Percentiles rank a stretch among this genome's conserved stretches.
phyloP scores from a whole-genome alignment of 1,139 yeast species.

The Debaryomycetaceae sp. region DNA sequence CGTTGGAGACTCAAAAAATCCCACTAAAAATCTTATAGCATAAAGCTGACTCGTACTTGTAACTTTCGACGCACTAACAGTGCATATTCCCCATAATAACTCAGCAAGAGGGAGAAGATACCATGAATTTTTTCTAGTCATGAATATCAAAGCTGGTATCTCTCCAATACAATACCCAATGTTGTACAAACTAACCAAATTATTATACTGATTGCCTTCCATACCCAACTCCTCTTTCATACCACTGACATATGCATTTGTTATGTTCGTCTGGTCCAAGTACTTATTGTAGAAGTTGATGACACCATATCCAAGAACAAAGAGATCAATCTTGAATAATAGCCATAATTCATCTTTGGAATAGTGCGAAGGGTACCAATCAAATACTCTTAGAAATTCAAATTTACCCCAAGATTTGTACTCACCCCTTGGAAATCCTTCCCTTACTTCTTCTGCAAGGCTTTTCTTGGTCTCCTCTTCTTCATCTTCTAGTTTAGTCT shows the following conservation, averaged over 20 bases:
- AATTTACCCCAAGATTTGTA: not conserved
- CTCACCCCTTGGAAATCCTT: not conserved
- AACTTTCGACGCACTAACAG: constrained; percentile 19
- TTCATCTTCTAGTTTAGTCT: not conserved
- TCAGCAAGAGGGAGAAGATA: constrained; percentile 22
- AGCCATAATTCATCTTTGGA: constrained; percentile 18
- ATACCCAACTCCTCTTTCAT: constrained; percentile 23
- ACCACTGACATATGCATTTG: constrained; percentile 30
- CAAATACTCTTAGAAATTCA: not conserved
- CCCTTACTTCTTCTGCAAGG: not conserved
- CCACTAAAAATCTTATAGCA: constrained; percentile 28
- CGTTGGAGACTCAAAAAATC: constrained; percentile 24
- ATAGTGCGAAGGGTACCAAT: constrained; percentile 1
- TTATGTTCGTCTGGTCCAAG: constrained; percentile 19
- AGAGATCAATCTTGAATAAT: constrained; percentile 22
- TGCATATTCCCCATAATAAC: constrained; percentile 23
- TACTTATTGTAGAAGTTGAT: constrained; percentile 12
- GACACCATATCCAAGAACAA: constrained; percentile 24
- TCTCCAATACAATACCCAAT: not conserved
- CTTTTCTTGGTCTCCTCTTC: not conserved
- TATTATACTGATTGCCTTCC: constrained; percentile 23
- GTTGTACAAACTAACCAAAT: constrained; percentile 22
- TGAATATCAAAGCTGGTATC: constrained; percentile 9
- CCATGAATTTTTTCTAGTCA: constrained; percentile 20
- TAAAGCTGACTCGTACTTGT: constrained; percentile 17